Conservation (phyloP, 495 filamentous ascomycete genomes). For the Cercophora scortea region DNA sequence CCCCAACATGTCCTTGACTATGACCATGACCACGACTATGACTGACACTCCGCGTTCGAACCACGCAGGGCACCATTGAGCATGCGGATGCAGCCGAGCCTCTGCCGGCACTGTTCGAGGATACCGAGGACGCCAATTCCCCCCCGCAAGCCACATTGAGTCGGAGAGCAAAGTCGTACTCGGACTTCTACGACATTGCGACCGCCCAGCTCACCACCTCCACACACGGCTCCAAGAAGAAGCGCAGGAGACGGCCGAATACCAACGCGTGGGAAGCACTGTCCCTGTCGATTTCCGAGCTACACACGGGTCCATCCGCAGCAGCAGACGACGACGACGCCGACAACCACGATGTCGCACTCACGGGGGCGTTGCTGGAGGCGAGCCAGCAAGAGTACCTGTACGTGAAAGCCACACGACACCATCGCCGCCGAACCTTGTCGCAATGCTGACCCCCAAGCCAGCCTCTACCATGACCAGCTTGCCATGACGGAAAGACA, state of each 20-base stretch:
- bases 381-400: slow-evolving; percentile 80
- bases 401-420: slow-evolving; percentile 33
- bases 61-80: slow-evolving; percentile 28
- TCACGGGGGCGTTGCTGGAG: slow-evolving; percentile 62
- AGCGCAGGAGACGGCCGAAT: slow-evolving; percentile 29
- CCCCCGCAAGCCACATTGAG: slow-evolving; percentile 56
- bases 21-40: neutral
- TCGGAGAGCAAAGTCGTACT: slow-evolving; percentile 66
- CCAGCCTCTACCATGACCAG: slow-evolving; percentile 69
- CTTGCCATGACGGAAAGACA: slow-evolving; percentile 71
- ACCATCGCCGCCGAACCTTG: neutral
- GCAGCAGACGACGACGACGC: no score
- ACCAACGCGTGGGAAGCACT: slow-evolving; percentile 36
- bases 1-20: neutral
- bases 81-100: slow-evolving; percentile 27
- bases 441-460: slow-evolving; percentile 15
- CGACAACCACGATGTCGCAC: slow-evolving; percentile 48
- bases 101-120: slow-evolving; percentile 43
- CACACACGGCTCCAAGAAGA: slow-evolving; percentile 34
- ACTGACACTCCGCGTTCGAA: neutral
- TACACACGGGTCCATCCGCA: slow-evolving; percentile 48
- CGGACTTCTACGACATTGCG: slow-evolving; percentile 62
- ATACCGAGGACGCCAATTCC: slow-evolving; percentile 36
- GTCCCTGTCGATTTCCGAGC: slow-evolving; percentile 32
- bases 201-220: slow-evolving; percentile 44